Evolutionary conservation across 768 basidiomycete species (phyloP).

Genomic region (Russula abietina): DNA sequence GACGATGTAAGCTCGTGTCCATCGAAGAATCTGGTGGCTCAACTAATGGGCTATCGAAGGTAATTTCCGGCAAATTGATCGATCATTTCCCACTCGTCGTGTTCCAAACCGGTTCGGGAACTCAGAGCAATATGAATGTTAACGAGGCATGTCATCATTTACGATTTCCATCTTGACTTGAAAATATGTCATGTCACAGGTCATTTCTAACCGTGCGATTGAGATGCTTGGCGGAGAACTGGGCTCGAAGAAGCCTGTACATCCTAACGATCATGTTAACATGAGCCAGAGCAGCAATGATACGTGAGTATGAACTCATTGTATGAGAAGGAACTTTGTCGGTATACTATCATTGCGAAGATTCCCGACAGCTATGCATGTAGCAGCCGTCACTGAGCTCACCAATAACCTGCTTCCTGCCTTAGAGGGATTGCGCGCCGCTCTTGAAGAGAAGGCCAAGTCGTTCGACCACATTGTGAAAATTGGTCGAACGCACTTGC

Average conservation of each 20-base stretch:
- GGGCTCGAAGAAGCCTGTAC: constrained; percentile 94
- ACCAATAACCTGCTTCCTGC: constrained; percentile 76
- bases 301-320: constrained; percentile 54
- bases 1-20: constrained; percentile 63
- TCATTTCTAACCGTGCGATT: constrained; percentile 97
- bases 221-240: constrained; percentile 92
- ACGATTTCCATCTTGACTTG: neutral
- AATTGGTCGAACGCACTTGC: constrained; percentile 95
- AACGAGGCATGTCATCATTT: constrained; percentile 63
- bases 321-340: no score
- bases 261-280: constrained; percentile 99
- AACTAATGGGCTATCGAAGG: constrained; percentile 42
- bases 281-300: constrained; percentile 99
- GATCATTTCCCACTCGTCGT: constrained; percentile 98
- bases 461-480: constrained; percentile 91
- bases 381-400: constrained; percentile 91
- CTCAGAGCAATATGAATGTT: constrained; percentile 97
- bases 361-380: constrained; percentile 99
- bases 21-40: neutral
- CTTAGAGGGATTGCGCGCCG: constrained; percentile 74
- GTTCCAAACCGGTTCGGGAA: constrained; percentile 98
- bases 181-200: constrained; percentile 39
- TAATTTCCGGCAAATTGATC: constrained; percentile 89
- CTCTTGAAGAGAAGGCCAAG: constrained; percentile 74
- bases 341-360: constrained; percentile 37